These are phyloP conservation scores for Eucalyptus rudis DNA, from an alignment of 345 rosid genomes.

Conservation along the genomic window DNA sequence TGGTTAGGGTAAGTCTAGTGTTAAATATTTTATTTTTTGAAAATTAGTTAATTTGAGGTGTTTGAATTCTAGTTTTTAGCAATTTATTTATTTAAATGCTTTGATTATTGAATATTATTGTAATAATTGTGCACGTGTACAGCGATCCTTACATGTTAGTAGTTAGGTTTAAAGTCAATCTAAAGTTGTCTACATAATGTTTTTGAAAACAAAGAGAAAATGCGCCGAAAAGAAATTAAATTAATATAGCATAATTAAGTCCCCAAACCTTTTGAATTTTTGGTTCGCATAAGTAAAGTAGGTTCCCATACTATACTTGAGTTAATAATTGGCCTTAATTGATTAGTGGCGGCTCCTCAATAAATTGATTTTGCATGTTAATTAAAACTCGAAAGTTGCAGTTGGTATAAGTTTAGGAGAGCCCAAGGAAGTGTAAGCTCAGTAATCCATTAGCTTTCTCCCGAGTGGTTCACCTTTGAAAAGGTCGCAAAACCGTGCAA, in stretches of 20 bases:
- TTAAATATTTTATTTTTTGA: too few relatives aligned
- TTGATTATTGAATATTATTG: not conserved
- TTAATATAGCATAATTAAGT: not conserved
- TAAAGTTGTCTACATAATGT: not conserved
- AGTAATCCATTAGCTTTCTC: not conserved
- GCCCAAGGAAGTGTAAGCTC: not conserved
- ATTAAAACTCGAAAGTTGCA: not conserved
- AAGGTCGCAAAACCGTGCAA: not conserved
- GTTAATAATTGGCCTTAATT: not conserved
- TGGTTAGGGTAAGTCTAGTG: not conserved
- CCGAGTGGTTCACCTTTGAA: not conserved
- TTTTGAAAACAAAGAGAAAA: not conserved
- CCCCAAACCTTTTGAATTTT: not conserved
- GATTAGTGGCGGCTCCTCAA: not conserved
- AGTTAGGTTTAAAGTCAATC: not conserved
- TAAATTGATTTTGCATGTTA: not conserved
- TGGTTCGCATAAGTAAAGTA: not conserved
- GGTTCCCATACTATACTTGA: not conserved
- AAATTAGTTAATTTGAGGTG: not conserved
- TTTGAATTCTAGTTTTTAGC: not conserved
- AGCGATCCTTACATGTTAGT: not conserved
- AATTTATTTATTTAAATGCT: not conserved
- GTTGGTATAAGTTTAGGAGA: not conserved
- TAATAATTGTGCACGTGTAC: accelerated
- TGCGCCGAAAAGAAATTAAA: too few relatives aligned